Base-by-base conservation (phyloP, 495 filamentous ascomycete genomes). In the Podospora pseudocomata region DNA sequence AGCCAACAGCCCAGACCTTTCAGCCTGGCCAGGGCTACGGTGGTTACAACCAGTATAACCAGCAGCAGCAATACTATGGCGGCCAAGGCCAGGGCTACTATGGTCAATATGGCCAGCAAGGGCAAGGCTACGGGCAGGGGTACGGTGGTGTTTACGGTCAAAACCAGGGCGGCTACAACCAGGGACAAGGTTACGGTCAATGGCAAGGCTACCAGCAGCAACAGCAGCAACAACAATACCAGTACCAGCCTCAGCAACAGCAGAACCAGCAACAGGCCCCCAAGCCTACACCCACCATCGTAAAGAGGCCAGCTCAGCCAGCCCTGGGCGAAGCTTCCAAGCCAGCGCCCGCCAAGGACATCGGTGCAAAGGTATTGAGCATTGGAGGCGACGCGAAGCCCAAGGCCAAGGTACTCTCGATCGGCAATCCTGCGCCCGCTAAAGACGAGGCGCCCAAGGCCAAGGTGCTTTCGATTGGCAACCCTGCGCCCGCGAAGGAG, bases 1-100 rank as follows among this genome's bases (percentile, higher is more conserved):
- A 88, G 56, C 94, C 94, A 23, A 88, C 86, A 18, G 93, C 91
- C 11, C 82, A 87, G 66, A 75, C 87, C 39, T 97, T 97, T 76
- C 86, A 90, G 62, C 94, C 94, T 5, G 91, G 90, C 63, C 90
- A 91, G n/a, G n/a, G 23, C 78, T 80, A 83, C 63, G 84, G 80
- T 56, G 80, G 78, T 44, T 82, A 79, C 61, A 78, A 80, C 27
- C 78, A 84, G 67, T 85, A 84, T 61, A 20, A 18, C 19, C 82
- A 84, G 62, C 81, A 84, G 65, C 81, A 86, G 65, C 77, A 73
- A 18, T 82, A 84, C 67, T 81, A 84, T 61, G 75, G 79, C 18
- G 76, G 79, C 30, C 80, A 83, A 27, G 39, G 39, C 15, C 61
- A 63, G 68, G 78, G 80, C 63, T 85, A 82, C 66, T 85, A 86